Conservation (phyloP, 768 basidiomycete species). For the Hortiboletus flavorubellus region DNA sequence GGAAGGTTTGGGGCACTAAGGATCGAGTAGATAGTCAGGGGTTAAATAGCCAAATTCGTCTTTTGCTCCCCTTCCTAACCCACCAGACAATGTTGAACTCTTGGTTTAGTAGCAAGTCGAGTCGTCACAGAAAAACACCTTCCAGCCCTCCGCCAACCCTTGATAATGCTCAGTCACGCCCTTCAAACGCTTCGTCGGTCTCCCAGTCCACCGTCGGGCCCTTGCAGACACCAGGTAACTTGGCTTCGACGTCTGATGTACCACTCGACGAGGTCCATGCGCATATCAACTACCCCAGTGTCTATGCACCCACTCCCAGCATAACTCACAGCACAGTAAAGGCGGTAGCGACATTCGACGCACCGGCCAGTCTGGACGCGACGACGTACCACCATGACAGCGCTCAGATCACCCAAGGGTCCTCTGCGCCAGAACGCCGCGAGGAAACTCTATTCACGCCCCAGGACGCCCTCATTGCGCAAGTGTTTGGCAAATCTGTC, state of each 20-base stretch:
- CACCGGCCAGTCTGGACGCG: slow-evolving; percentile 5
- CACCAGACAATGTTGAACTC: slow-evolving; percentile 23
- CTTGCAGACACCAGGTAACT: slow-evolving; percentile 4
- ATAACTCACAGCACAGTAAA: slow-evolving; percentile 14
- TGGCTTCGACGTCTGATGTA: slow-evolving; percentile 18
- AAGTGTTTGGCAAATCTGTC: slow-evolving; percentile 25
- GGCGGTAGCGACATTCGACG: slow-evolving; percentile 11
- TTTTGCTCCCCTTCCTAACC: background rate
- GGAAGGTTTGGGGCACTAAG: slow-evolving; percentile 33
- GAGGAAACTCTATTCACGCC: slow-evolving; percentile 40
- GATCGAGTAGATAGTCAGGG: slow-evolving; percentile 18
- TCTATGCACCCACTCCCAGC: slow-evolving; percentile 18
- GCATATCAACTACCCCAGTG: slow-evolving; percentile 26
- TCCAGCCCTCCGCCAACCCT: background rate
- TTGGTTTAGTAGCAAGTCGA: slow-evolving; percentile 32
- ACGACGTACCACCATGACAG: slow-evolving; percentile 1
- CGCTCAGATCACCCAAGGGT: background rate
- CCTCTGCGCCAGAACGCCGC: background rate
- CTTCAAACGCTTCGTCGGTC: slow-evolving; percentile 13
- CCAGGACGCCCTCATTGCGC: slow-evolving; percentile 61
- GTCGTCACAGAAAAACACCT: slow-evolving; percentile 17
- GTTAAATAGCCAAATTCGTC: slow-evolving; percentile 9
- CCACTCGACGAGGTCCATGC: slow-evolving; percentile 23
- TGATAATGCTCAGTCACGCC: background rate
- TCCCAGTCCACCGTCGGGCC: slow-evolving; percentile 20